Conservation (phyloP, 805 yeast species). For the Saccharomyces jurei region DNA sequence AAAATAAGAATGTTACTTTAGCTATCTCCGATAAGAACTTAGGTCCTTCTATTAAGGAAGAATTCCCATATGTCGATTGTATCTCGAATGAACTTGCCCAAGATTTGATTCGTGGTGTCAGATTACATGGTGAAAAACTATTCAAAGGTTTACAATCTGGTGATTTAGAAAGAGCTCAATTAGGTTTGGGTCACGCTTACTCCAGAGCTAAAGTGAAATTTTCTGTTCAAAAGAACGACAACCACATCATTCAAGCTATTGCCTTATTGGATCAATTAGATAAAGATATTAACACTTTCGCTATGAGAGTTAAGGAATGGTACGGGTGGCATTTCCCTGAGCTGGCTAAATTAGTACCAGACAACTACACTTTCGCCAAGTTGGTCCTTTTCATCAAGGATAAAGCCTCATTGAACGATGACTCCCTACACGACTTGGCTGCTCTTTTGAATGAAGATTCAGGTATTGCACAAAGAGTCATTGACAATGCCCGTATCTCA, state of each 20-base stretch:
- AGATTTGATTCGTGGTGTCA: conserved; percentile 90
- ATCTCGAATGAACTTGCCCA: conserved; percentile 86
- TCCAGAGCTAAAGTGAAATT: conserved; percentile 98
- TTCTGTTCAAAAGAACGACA: conserved; percentile 96
- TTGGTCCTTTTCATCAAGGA: conserved; percentile 77
- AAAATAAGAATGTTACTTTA: conserved; percentile 56
- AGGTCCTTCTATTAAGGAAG: conserved; percentile 94
- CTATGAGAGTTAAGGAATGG: conserved; percentile 98
- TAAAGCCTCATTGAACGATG: conserved; percentile 74
- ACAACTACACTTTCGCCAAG: conserved; percentile 79
- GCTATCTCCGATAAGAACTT: conserved; percentile 92
- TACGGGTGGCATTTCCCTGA: conserved; percentile 99
- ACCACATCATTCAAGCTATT: conserved; percentile 98
- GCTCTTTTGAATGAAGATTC: conserved; percentile 83
- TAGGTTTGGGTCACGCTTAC: conserved; percentile 98
- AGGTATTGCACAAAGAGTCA: conserved; percentile 80
- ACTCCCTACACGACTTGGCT: conserved; percentile 82
- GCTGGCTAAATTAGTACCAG: conserved; percentile 83
- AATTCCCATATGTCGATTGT: conserved; percentile 82
- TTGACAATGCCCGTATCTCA: conserved; percentile 91
- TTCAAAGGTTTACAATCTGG: conserved; percentile 89
- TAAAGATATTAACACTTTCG: conserved; percentile 94
- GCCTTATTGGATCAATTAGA: conserved; percentile 95
- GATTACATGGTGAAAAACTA: conserved; percentile 81
- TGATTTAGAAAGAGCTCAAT: conserved; percentile 94